Evolutionary conservation across 352 stramenopile species (phyloP).

Genomic region (Bremia lactucae): DNA sequence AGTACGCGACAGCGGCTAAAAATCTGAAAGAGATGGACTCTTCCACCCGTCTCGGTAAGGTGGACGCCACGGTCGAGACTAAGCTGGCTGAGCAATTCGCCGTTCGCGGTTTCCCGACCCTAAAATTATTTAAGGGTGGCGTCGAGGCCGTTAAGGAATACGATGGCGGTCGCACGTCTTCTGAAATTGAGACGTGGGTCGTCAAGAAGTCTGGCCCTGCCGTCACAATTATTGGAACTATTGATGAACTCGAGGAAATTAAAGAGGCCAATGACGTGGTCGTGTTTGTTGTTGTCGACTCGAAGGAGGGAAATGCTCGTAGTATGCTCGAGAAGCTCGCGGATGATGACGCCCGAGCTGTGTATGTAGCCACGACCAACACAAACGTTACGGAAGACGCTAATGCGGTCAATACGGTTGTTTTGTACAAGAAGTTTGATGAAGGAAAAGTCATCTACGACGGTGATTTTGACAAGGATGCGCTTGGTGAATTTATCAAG

Average conservation of each 20-base stretch:
- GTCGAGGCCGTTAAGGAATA: slow-evolving; percentile 78
- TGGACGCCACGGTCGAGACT: slow-evolving; percentile 81
- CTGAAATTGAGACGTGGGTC: slow-evolving; percentile 86
- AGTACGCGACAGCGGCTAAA: slow-evolving; percentile 83
- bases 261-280: slow-evolving; percentile 81
- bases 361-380: slow-evolving; percentile 69
- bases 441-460: slow-evolving; percentile 73
- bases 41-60: slow-evolving; percentile 72
- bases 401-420: slow-evolving; percentile 42
- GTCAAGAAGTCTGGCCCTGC: slow-evolving; percentile 88
- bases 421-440: slow-evolving; percentile 85
- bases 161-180: slow-evolving; percentile 71
- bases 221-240: slow-evolving; percentile 66
- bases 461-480: slow-evolving; percentile 58
- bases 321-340: slow-evolving; percentile 66
- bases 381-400: slow-evolving; percentile 50
- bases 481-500: slow-evolving; percentile 57
- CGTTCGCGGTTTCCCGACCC: slow-evolving; percentile 84
- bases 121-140: slow-evolving; percentile 90
- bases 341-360: slow-evolving; percentile 55
- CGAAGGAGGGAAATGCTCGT: slow-evolving; percentile 60
- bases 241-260: slow-evolving; percentile 60
- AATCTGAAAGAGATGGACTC: slow-evolving; percentile 70
- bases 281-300: slow-evolving; percentile 76
- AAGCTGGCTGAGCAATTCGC: slow-evolving; percentile 73